Evolutionary conservation across 768 basidiomycete genomes (phyloP), one percentile per base, ranked within the genome.

Genomic region (Amanita brunnescens): DNA sequence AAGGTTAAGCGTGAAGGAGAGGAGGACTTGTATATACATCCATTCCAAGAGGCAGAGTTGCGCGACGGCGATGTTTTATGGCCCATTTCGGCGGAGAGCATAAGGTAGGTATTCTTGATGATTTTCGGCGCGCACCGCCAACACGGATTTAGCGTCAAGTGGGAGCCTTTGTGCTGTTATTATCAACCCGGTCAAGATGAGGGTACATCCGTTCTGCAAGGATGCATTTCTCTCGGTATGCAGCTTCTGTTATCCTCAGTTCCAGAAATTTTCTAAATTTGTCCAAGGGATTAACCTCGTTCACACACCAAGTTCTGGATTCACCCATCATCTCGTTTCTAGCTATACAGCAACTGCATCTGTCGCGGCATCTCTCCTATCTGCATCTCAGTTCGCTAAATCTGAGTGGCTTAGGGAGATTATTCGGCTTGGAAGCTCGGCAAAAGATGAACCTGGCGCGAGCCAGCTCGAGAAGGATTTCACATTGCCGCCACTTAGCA

Each of bases 381-480:
- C 77, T 2, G 68, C 75, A 0, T 71, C 76, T 12, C 70, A 74
- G 9, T 74, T 89, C 43, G 85, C 84, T 29, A 87, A 72, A 52
- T 70, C 74, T 0, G 80, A 83, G 42, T 91, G 87, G 87, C 64
- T 89, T 21, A 62, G 65, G 6, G 81, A 87, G 50, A 59, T 87
- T 26, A 53, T 88, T 26, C 72, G 74, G 2, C 67, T 80, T 0
- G 81, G 80, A 6, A 64, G 57, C 14, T 57, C 69, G 9, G 62
- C 67, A 3, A 62, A 65, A 12, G 54, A 60, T 2, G 64, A 65
- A 2, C 61, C 67, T 8, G 65, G 59, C 39, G 65, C 67, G 0
- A 56, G 63, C n/a, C 61, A 70, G 1, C 66, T 86, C 6, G 83
- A 86, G 59, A 62, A 73, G 16, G 58, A 64, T 0, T 86, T 80